phyloP scores from a whole-genome alignment of 1,139 yeast genomes.

The Ogataea hybrid region DNA sequence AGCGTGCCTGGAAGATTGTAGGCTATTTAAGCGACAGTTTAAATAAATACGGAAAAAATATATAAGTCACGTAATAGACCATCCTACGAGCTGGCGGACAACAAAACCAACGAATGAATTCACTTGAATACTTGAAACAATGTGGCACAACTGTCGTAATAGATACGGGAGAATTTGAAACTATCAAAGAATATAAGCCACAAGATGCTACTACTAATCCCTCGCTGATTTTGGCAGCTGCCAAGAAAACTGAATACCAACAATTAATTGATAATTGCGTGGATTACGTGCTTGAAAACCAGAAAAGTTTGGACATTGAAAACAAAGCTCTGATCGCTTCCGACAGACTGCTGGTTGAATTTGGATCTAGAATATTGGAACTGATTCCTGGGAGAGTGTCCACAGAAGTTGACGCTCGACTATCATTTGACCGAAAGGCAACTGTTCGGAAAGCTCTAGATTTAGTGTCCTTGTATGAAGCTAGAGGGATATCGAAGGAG shows the following conservation, averaged over 20 bases:
- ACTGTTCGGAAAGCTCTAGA: constrained; percentile 89
- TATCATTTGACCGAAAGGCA: constrained; percentile 90
- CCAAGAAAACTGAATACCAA: constrained; percentile 88
- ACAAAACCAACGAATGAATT: constrained; percentile 4
- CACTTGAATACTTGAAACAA: constrained; percentile 86
- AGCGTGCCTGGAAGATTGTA: too few relatives aligned
- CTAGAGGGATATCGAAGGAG: constrained; percentile 79
- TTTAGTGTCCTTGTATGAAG: constrained; percentile 79
- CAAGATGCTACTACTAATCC: constrained; percentile 99
- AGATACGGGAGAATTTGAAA: constrained; percentile 98
- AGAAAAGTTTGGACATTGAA: constrained; percentile 44
- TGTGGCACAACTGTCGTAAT: constrained; percentile 96
- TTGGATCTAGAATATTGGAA: constrained; percentile 87
- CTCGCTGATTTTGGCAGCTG: constrained; percentile 92
- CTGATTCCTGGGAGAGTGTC: constrained; percentile 99
- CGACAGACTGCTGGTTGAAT: constrained; percentile 90
- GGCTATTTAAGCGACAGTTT: too few relatives aligned
- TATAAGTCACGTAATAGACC: too few relatives aligned
- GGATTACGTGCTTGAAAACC: constrained; percentile 60
- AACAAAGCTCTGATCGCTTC: constrained; percentile 72
- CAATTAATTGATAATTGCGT: constrained; percentile 87
- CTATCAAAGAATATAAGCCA: constrained; percentile 96
- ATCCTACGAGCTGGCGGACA: too few relatives aligned
- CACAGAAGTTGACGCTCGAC: constrained; percentile 98
- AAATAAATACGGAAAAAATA: too few relatives aligned